Conservation (phyloP, 164 flowering plant genomes). For the Amborella trichopoda region DNA sequence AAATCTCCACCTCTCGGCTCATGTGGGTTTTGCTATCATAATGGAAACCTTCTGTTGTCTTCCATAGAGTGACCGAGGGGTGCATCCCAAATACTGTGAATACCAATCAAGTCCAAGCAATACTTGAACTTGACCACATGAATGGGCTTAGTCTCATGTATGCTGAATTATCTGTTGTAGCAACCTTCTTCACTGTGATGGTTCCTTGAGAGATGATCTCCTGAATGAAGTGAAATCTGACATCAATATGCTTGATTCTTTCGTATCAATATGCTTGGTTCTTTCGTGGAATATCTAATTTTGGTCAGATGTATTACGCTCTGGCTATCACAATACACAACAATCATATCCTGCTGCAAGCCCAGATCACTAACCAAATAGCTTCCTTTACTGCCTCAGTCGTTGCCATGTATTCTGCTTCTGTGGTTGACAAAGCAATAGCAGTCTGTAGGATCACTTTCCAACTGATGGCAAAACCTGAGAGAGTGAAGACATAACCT, state of each 20-base stretch:
- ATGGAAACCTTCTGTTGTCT: neutral
- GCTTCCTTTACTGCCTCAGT: neutral
- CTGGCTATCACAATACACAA: neutral
- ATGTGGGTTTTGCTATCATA: neutral
- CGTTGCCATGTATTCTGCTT: neutral
- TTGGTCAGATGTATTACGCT: neutral
- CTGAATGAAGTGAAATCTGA: neutral
- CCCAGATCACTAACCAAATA: neutral
- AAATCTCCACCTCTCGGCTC: neutral
- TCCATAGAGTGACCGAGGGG: neutral
- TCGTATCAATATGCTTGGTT: neutral
- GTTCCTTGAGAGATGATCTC: neutral
- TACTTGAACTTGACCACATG: neutral
- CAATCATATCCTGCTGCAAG: neutral
- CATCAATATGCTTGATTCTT: neutral
- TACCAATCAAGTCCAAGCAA: neutral
- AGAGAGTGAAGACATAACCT: neutral
- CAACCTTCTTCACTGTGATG: neutral
- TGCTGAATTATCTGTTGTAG: neutral
- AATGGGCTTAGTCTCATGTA: neutral
- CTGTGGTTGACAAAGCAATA: neutral
- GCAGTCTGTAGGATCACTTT: neutral
- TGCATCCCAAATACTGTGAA: neutral
- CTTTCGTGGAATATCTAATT: neutral
- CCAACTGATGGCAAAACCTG: neutral